Base-by-base conservation (phyloP, 2,329 filamentous ascomycete species). In the Chrysosporium queenslandicum region DNA sequence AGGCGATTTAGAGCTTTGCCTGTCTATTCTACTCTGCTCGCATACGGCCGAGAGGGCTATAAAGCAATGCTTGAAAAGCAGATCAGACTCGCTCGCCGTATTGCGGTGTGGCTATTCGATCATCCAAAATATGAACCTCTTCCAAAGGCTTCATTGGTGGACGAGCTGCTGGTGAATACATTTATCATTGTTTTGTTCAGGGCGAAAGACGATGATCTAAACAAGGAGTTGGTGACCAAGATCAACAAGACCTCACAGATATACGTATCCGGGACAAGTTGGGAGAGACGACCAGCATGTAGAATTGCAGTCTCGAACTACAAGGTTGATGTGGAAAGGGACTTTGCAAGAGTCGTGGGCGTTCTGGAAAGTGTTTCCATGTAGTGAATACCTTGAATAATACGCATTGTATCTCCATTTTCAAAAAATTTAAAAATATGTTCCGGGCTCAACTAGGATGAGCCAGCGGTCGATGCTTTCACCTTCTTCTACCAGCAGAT, bases 1-100 rank as follows among this genome's bases (percentile, higher is more conserved):
- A 81, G 90, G 36, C 83, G 90, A 4, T 94, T 96, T 72, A 81
- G 91, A 50, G 90, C 90, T 0, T 73, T 96, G n/a, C 90, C 91
- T 0, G 85, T 88, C 7, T 96, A 96, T 63, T 83, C 87, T 9
- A 85, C 83, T 0, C 76, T 96, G 2, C 66, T 84, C 18, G 83
- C 85, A 43, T 85, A 92, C 60, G 91, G 91, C 0, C 74, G 74
- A 1, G 65, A 74, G 0, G 89, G 88, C 0, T 80, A 94, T 58
- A 73, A 75, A 0, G 72, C 75, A 1, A 84, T 95, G 71, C 72
- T 95, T 3, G 74, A 79, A 55, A 77, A 80, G 23, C 89, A 95
- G 72, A 82, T 89, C 23, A 68, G 72, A 2, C 75, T 95, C 4
- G 81, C 88, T 0, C 77, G 88, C 20, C 74, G 68, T 14, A 77